These are phyloP conservation scores for Colletotrichum costaricense DNA, from an alignment of 2,329 filamentous ascomycete genomes.

Conservation along the genomic window DNA sequence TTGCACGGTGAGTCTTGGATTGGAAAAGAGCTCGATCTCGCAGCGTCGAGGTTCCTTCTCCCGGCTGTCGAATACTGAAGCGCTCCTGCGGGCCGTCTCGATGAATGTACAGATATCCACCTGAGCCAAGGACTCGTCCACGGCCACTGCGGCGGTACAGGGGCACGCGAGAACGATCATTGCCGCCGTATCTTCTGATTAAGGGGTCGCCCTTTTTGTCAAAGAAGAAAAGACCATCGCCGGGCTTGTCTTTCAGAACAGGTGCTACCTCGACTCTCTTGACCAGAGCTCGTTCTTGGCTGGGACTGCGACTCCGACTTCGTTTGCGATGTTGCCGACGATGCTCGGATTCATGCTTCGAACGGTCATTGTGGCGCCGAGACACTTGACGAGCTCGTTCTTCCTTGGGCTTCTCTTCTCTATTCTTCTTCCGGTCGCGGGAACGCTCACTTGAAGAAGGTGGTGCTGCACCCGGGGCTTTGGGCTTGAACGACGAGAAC, in stretches of 20 bases:
- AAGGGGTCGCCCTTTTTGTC: conserved; percentile 83
- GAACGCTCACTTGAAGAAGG: conserved; percentile 23
- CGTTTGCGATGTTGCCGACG: conserved; percentile 20
- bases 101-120: conserved; percentile 72
- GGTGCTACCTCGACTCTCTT: conserved; percentile 14
- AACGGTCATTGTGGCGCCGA: conserved; percentile 36
- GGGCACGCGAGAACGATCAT: conserved; percentile 79
- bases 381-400: conserved; percentile 35
- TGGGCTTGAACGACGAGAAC: conserved; percentile 78
- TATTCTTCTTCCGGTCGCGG: neutral
- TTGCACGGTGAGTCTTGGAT: conserved; percentile 52
- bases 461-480: conserved; percentile 44
- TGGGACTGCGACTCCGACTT: conserved; percentile 14
- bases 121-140: conserved; percentile 77
- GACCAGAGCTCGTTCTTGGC: neutral
- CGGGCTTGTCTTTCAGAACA: conserved; percentile 41
- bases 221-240: conserved; percentile 62
- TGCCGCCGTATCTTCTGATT: conserved; percentile 78
- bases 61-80: conserved; percentile 61
- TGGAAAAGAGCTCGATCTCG: conserved; percentile 61
- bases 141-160: conserved; percentile 75
- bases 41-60: conserved; percentile 54
- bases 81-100: conserved; percentile 68
- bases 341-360: conserved; percentile 8
- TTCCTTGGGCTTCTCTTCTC: conserved; percentile 13